A percentile compares a stretch with the other conserved stretches of the same genome.
These are phyloP conservation scores for Colletotrichum godetiae DNA, from an alignment of 2,329 filamentous ascomycete species.

Conservation along the genomic window DNA sequence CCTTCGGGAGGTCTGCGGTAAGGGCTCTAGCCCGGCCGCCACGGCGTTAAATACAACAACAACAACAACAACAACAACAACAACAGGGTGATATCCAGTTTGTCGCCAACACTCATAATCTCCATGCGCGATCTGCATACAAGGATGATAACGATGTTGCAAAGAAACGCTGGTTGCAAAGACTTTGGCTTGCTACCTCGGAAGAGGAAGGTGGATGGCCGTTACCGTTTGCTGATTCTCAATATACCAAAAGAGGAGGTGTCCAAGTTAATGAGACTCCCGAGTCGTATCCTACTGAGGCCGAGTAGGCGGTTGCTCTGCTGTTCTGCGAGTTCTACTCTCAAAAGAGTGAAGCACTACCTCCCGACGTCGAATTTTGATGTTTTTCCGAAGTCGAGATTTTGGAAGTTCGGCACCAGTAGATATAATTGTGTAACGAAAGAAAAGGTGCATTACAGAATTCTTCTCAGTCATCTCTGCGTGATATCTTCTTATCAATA, in stretches of 20 bases:
- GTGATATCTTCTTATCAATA: not conserved
- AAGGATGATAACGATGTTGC: not conserved
- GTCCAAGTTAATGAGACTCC: not conserved
- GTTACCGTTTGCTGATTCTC: not conserved
- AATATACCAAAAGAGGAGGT: not conserved
- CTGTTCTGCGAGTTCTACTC: no score
- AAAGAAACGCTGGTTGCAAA: not conserved
- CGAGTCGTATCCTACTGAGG: not conserved
- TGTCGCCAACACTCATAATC: not conserved
- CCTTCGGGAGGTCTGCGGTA: no score
- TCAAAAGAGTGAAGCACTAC: no score
- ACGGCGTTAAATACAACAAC: no score
- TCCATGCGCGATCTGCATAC: not conserved
- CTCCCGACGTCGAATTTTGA: no score
- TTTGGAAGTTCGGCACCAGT: no score
- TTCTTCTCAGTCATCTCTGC: not conserved
- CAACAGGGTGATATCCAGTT: not conserved
- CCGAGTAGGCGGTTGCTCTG: not conserved
- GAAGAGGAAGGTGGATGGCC: not conserved
- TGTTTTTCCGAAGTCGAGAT: no score
- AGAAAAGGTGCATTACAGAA: accelerated
- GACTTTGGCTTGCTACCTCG: not conserved
- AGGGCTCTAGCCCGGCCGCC: no score
- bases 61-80: no score
- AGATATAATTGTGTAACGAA: no score